Evolutionary conservation across 1,284 basidiomycete genomes (phyloP).

Genomic region (Acaromyces ingoldii): DNA sequence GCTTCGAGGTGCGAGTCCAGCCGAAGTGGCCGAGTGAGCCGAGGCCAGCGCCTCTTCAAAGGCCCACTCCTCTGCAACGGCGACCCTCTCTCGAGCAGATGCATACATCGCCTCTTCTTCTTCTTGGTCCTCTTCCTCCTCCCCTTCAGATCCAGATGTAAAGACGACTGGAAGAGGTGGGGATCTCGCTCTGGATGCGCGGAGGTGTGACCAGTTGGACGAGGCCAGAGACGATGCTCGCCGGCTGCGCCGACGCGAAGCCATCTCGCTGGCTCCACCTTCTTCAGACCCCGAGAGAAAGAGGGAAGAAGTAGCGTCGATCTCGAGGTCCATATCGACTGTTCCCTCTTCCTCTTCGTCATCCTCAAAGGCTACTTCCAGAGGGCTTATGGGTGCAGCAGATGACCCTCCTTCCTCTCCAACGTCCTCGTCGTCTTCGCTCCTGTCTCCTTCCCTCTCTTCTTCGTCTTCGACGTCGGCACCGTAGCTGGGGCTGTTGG

Average conservation of each 20-base stretch:
- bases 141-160: slow-evolving; percentile 3
- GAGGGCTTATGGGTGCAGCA: not conserved
- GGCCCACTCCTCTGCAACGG: not conserved
- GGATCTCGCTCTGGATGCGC: not conserved
- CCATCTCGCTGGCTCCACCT: too few relatives aligned
- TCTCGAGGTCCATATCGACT: too few relatives aligned
- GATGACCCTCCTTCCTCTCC: not conserved
- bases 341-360: too few relatives aligned
- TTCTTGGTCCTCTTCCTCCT: slow-evolving; percentile 4
- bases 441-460: not conserved
- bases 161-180: not conserved
- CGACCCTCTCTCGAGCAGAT: not conserved
- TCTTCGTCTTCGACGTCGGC: slow-evolving; percentile 6
- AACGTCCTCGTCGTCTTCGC: not conserved
- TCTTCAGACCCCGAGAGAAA: too few relatives aligned
- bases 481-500: not conserved
- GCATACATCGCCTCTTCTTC: not conserved
- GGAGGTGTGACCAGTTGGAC: not conserved
- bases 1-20: not conserved
- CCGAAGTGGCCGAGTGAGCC: not conserved
- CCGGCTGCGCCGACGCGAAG: too few relatives aligned
- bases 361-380: too few relatives aligned
- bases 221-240: not conserved
- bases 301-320: too few relatives aligned
- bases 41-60: slow-evolving; percentile 2